A percentile compares a stretch with the other conserved stretches of the same genome.
These are phyloP conservation scores for Alternaria novae-zelandiae DNA, from an alignment of 2,329 filamentous ascomycete species.

Conservation along the genomic window DNA sequence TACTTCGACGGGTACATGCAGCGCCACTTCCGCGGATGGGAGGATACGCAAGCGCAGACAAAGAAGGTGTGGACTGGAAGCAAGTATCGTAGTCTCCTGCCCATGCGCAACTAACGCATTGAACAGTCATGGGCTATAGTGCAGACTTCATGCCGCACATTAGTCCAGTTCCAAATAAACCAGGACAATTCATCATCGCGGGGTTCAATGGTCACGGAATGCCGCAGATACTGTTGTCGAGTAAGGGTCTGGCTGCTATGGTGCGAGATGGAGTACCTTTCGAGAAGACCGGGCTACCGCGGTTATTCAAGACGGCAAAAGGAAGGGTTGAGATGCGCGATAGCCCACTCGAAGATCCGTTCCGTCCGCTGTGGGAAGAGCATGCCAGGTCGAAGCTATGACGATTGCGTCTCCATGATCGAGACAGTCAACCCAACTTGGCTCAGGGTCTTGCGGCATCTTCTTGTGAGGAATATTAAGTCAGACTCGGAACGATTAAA, in stretches of 20 bases:
- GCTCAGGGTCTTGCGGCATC: not conserved
- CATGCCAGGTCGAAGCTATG: not conserved
- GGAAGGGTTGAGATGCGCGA: not conserved
- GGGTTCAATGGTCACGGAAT: not conserved
- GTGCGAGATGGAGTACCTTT: not conserved
- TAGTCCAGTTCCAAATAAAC: not conserved
- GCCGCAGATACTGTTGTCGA: not conserved
- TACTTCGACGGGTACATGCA: slow-evolving; percentile 5
- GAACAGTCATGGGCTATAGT: not conserved
- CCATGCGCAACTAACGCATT: not conserved
- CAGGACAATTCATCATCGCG: not conserved
- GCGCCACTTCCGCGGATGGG: not conserved
- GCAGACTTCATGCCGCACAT: not conserved
- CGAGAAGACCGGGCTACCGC: not conserved
- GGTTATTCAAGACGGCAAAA: not conserved
- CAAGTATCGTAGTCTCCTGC: not conserved
- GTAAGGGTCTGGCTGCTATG: not conserved
- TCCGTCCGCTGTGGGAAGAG: not conserved
- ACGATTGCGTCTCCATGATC: not conserved
- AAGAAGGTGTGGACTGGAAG: not conserved
- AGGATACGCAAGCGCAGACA: not conserved
- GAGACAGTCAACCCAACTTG: not conserved
- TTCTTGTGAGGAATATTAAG: too few species aligned
- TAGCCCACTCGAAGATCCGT: not conserved
- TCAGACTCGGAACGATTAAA: not conserved